Evolutionary conservation across 768 basidiomycete species (phyloP).

Genomic region (Leccinum rimulosum): DNA sequence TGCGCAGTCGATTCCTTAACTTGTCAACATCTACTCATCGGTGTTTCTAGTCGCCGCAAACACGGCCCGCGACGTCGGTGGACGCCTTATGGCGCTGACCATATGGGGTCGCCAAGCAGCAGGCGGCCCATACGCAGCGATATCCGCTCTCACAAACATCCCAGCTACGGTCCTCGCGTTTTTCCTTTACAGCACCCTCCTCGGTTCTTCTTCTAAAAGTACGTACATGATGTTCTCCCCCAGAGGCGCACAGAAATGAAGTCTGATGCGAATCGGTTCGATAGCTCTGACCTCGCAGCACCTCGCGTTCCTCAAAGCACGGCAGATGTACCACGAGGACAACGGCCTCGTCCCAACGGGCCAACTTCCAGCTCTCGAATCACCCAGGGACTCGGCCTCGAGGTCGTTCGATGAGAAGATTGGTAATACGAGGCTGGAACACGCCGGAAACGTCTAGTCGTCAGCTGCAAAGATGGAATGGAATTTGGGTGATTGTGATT

Average conservation of each 20-base stretch:
- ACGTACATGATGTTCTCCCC: conserved; percentile 19
- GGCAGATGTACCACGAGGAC: conserved; percentile 25
- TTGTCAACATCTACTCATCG: neutral
- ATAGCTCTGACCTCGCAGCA: conserved; percentile 27
- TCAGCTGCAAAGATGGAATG: neutral
- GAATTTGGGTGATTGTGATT: neutral
- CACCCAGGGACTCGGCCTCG: conserved; percentile 1
- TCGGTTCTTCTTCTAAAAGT: conserved; percentile 61
- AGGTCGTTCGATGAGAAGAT: conserved; percentile 15
- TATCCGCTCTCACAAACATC: conserved; percentile 64
- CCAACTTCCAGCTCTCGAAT: conserved; percentile 17
- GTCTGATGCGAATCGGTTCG: conserved; percentile 10
- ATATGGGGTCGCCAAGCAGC: conserved; percentile 55
- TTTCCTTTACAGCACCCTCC: conserved; percentile 53
- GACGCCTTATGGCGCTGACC: conserved; percentile 56
- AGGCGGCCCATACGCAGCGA: conserved; percentile 58
- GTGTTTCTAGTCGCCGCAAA: conserved; percentile 52
- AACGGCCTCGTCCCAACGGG: conserved; percentile 22
- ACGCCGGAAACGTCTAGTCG: conserved; percentile 14
- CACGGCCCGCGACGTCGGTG: conserved; percentile 66
- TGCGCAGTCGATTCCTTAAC: neutral
- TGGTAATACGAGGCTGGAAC: neutral
- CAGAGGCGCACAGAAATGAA: neutral
- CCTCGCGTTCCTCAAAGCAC: conserved; percentile 19
- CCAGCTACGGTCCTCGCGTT: conserved; percentile 58